Evolutionary conservation across 1,284 basidiomycete genomes (phyloP), one percentile per base, ranked within the genome.

Genomic region (Tilletia caries): DNA sequence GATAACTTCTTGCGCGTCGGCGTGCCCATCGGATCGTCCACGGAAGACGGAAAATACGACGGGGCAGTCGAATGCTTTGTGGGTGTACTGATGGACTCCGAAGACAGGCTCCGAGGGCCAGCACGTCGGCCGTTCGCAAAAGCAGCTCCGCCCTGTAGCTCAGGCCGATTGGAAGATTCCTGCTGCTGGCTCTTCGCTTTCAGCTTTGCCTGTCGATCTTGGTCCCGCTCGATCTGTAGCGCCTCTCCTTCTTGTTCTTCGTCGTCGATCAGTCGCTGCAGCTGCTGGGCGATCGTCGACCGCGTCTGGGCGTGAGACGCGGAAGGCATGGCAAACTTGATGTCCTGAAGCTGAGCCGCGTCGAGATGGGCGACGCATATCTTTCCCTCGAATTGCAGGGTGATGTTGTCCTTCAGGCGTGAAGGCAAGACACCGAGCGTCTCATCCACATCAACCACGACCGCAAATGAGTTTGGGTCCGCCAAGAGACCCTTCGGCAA

Each of bases 371-470:
- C 15, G 20, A 37, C 58, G 27, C 15, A 3, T 1, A 37, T 15
- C n/a, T 33, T 62, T 27, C 58, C 58, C 29, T 20, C 8, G 3
- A 62, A n/a, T 34, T 29, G 58, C 29, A 62, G 27, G 29, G 58
- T 62, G 58, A 62, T 12, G 27, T 20, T 29, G 32, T 62, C 58
- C 33, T 62, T 62, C 6, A 62, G 58, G 12, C 58, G 58, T 4
- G 27, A 33, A n/a, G 58, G 58, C 20, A 34, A 6, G 32, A 62
- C 29, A 20, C 58, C 58, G 12, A 62, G 58, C 5, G 58, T 29
- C 32, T 62, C 58, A 62, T 62, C 58, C 32, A 62, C 58, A 4
- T 62, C 58, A 1, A 62, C 18, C 10, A 62, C 32, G 18, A 62
- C 29, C 29, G 58, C 58, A 29, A 62, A 34, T 5, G 10, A 13